Percentiles rank a stretch among this genome's conserved stretches.
phyloP scores from a whole-genome alignment of 108 stramenopile species.

The Thalassiosira profunda region DNA sequence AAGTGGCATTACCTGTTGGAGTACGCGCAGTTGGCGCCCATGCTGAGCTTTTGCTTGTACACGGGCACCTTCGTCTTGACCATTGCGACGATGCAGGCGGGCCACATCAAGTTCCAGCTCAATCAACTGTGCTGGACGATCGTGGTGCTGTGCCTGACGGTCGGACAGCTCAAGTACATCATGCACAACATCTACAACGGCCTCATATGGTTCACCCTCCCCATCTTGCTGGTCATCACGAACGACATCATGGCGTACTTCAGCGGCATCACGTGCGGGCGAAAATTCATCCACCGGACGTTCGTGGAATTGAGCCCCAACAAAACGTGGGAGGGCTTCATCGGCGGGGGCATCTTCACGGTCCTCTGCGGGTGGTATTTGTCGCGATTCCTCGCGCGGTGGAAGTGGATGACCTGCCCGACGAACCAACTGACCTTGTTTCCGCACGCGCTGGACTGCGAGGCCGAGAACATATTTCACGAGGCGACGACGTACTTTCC shows the following conservation, averaged over 20 bases:
- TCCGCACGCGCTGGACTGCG: slow-evolving; percentile 79
- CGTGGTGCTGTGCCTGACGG: slow-evolving; percentile 92
- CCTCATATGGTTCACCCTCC: slow-evolving; percentile 98
- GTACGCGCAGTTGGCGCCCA: slow-evolving; percentile 67
- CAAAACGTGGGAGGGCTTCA: slow-evolving; percentile 98
- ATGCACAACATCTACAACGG: slow-evolving; percentile 98
- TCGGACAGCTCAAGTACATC: slow-evolving; percentile 94
- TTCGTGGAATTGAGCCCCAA: slow-evolving; percentile 94
- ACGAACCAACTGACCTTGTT: slow-evolving; percentile 78
- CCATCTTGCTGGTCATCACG: slow-evolving; percentile 91
- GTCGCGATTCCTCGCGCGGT: slow-evolving; percentile 81
- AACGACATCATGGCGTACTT: slow-evolving; percentile 98
- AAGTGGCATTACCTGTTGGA: slow-evolving; percentile 59
- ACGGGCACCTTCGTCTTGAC: slow-evolving; percentile 91
- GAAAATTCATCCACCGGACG: slow-evolving; percentile 90
- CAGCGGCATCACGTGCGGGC: slow-evolving; percentile 91
- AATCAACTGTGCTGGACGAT: slow-evolving; percentile 98
- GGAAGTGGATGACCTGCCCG: slow-evolving; percentile 92
- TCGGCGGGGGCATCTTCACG: slow-evolving; percentile 94
- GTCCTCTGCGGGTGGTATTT: slow-evolving; percentile 91
- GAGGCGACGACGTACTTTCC: slow-evolving; percentile 66
- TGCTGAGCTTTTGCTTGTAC: slow-evolving; percentile 80
- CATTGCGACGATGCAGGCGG: slow-evolving; percentile 92
- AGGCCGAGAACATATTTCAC: slow-evolving; percentile 76
- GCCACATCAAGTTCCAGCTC: slow-evolving; percentile 95